Percentiles rank a stretch among this genome's conserved stretches.
Evolutionary conservation across 2,329 filamentous ascomycete species (phyloP).

Genomic region (Aureobasidium sp.): DNA sequence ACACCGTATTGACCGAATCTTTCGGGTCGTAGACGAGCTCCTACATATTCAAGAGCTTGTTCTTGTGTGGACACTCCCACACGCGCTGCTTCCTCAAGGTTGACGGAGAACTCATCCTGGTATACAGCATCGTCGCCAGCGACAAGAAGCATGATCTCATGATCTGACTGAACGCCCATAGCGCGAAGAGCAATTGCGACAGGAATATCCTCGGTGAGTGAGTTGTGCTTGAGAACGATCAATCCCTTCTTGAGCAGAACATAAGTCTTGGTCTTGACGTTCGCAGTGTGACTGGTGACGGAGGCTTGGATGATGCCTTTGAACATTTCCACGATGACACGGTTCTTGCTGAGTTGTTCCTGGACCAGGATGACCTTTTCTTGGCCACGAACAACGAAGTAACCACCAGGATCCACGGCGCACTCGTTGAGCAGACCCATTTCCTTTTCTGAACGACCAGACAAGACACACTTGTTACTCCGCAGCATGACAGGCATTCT

Average conservation of each 20-base stretch:
- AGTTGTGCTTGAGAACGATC: slow-evolving; percentile 86
- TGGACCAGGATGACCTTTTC: slow-evolving; percentile 99
- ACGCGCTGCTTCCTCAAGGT: slow-evolving; percentile 86
- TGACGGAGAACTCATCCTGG: slow-evolving; percentile 90
- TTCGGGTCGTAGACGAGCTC: slow-evolving; percentile 79
- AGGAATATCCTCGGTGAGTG: slow-evolving; percentile 86
- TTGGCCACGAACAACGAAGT: slow-evolving; percentile 95
- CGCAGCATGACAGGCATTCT: slow-evolving; percentile 95
- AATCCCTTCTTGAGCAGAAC: slow-evolving; percentile 90
- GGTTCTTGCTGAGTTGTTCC: slow-evolving; percentile 97
- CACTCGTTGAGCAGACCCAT: slow-evolving; percentile 95
- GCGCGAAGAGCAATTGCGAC: slow-evolving; percentile 91
- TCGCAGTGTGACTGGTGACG: slow-evolving; percentile 94
- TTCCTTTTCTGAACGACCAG: slow-evolving; percentile 73
- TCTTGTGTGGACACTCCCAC: slow-evolving; percentile 86
- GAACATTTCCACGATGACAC: slow-evolving; percentile 94
- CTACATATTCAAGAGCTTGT: slow-evolving; percentile 89
- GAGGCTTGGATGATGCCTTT: slow-evolving; percentile 93
- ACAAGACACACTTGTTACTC: slow-evolving; percentile 85
- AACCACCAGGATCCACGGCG: slow-evolving; percentile 89
- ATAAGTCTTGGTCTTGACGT: slow-evolving; percentile 96
- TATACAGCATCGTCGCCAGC: slow-evolving; percentile 81
- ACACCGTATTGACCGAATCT: slow-evolving; percentile 44
- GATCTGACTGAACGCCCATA: slow-evolving; percentile 86
- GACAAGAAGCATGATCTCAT: slow-evolving; percentile 87